Percentiles rank a stretch among this genome's conserved stretches.
Conservation (phyloP, 2,329 filamentous ascomycete genomes). For the Zymoseptoria ardabiliae region DNA sequence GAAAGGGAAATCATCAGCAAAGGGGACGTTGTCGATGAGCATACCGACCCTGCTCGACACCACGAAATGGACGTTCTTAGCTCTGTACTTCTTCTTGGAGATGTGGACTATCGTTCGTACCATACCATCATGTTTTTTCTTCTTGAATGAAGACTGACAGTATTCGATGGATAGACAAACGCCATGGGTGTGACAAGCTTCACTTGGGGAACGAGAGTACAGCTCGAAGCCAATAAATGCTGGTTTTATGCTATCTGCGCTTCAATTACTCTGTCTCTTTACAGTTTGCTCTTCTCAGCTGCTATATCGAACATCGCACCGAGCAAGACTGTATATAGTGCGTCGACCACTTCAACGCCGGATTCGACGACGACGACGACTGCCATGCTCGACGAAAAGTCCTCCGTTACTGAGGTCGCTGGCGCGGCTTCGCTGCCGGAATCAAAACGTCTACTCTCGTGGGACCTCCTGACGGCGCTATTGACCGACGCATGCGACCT, state of each 20-base stretch:
- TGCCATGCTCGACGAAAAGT: too few relatives aligned
- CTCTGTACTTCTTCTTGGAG: slow-evolving; percentile 62
- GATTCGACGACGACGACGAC: neutral
- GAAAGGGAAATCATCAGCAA: neutral
- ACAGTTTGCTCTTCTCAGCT: slow-evolving; percentile 22
- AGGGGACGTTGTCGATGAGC: neutral
- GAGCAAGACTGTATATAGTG: neutral
- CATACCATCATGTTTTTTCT: neutral
- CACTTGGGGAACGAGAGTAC: slow-evolving; percentile 39
- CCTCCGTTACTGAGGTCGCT: too few relatives aligned
- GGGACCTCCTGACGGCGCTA: slow-evolving; percentile 27
- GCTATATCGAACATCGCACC: neutral
- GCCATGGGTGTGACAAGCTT: slow-evolving; percentile 46
- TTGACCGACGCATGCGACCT: slow-evolving; percentile 56
- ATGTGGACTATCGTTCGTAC: slow-evolving; percentile 53
- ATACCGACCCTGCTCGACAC: slow-evolving; percentile 45
- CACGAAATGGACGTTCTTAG: slow-evolving; percentile 52
- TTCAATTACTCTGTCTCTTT: slow-evolving; percentile 38
- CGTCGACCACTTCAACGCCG: neutral
- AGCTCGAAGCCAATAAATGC: slow-evolving; percentile 58
- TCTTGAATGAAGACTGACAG: neutral
- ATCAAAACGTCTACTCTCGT: too few relatives aligned
- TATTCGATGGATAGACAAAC: slow-evolving; percentile 22
- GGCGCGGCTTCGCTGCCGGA: too few relatives aligned
- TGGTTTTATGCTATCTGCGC: slow-evolving; percentile 59